Base-by-base conservation (phyloP, 2,329 filamentous ascomycete species). In the Blumeriella jaapii region DNA sequence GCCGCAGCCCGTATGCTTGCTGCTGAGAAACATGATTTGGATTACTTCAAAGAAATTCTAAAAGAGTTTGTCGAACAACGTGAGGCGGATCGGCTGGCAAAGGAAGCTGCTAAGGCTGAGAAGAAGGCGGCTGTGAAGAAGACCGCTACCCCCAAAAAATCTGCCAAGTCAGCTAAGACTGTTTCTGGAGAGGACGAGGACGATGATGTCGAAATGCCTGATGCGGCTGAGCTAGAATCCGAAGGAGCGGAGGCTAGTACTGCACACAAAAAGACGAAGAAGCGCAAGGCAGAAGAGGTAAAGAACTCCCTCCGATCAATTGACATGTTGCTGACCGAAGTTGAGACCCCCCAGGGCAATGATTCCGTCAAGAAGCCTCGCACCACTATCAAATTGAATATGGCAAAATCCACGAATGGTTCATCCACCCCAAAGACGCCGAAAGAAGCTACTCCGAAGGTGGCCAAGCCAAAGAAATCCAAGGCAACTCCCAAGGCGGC, bases 201-300 rank as follows among this genome's bases (percentile, higher is more conserved):
- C 25, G 71, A 70, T 16, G 71, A 77, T 44, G 52, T 68, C 7
- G 74, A 78, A 3, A 78, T 80, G 67, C 66, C 64, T 26, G 75
- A 81, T 32, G 50, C 47, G 45, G 63, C 58, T 22, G 61, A 61
- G 13, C 67, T 71, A 20, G 74, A 78, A 16, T 69, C 71, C 39
- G 68, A 61, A 55, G 61, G 46, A 47, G 64, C 63, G 16, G 65
- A 64, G 10, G 20, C 54, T 58, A 16, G 50, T 31, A 59, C 48
- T 40, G 69, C 70, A 57, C 69, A 69, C 54, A 55, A 68, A 55
- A 61, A 61, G 31, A 61, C 61, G 6, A 82, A 81, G 71, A 94
- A 94, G 70, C 79, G 86, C 51, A 93, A 93, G 71, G 79, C 84
- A 53, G 82, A 75, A 37, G 75, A 75, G n/a, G 76, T 78, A 55